phyloP scores from a whole-genome alignment of 192 early-diverging fungal species.

The Coemansia javaensis region DNA sequence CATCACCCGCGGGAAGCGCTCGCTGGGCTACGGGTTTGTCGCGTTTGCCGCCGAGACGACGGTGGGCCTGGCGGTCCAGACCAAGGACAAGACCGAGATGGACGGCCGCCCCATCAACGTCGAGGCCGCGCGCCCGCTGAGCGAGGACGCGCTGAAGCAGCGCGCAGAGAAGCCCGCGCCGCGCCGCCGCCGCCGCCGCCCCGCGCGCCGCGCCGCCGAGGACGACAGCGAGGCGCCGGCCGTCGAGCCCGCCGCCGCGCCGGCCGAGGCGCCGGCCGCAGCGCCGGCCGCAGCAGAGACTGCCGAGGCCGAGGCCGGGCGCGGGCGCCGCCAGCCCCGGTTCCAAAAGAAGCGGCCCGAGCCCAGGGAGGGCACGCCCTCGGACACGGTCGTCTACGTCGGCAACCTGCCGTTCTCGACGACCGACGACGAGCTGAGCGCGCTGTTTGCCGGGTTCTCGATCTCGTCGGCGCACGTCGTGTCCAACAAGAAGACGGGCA shows the following conservation, averaged over 20 bases:
- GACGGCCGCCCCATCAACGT: slow-evolving; percentile 88
- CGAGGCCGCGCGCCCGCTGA: slow-evolving; percentile 72
- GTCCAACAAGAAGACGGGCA: slow-evolving; percentile 55
- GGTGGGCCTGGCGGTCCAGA: slow-evolving; percentile 64
- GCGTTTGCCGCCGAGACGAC: slow-evolving; percentile 68
- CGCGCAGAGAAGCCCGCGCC: slow-evolving; percentile 22
- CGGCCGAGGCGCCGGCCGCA: background rate
- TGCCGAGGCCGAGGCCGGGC: slow-evolving; percentile 4
- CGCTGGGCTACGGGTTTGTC: slow-evolving; percentile 94
- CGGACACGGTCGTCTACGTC: slow-evolving; percentile 66
- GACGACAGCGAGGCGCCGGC: slow-evolving; percentile 16
- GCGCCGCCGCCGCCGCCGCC: slow-evolving; percentile 23
- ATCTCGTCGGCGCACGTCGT: slow-evolving; percentile 75
- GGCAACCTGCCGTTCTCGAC: slow-evolving; percentile 75
- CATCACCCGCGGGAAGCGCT: slow-evolving; percentile 74
- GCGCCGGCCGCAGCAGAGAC: slow-evolving; percentile 1
- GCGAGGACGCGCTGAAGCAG: slow-evolving; percentile 18
- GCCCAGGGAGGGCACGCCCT: slow-evolving; percentile 13
- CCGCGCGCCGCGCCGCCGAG: slow-evolving; percentile 25
- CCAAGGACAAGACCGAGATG: slow-evolving; percentile 77
- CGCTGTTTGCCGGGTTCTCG: slow-evolving; percentile 68
- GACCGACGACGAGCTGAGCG: slow-evolving; percentile 63
- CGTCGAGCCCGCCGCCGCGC: slow-evolving; percentile 11
- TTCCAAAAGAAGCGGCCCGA: slow-evolving; percentile 24
- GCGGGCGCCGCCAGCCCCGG: slow-evolving; percentile 34